Evolutionary conservation across 2,329 filamentous ascomycete species (phyloP).

Genomic region (Dothideomycetes sp.): DNA sequence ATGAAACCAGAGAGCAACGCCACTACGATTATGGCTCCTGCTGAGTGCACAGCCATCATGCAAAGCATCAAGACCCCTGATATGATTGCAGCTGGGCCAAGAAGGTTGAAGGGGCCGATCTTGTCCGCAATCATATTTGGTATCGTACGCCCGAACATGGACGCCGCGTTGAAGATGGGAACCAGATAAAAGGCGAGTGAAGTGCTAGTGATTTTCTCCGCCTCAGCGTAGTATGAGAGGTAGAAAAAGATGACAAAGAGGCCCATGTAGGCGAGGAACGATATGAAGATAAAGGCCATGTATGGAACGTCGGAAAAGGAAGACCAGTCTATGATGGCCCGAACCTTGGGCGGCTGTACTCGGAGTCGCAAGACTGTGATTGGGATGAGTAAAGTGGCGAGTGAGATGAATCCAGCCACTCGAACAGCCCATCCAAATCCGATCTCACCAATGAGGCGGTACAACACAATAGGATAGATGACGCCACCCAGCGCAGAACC

Average conservation of each 20-base stretch:
- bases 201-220: slow-evolving; percentile 19
- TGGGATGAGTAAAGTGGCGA: slow-evolving; percentile 30
- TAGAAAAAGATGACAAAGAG: slow-evolving; percentile 30
- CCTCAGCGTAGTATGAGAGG: slow-evolving; percentile 25
- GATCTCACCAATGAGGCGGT: slow-evolving; percentile 34
- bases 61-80: slow-evolving; percentile 25
- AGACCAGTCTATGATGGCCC: slow-evolving; percentile 26
- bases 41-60: slow-evolving; percentile 24
- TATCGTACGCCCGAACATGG: slow-evolving; percentile 28
- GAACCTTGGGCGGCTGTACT: slow-evolving; percentile 22
- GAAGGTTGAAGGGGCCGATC: slow-evolving; percentile 27
- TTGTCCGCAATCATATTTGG: slow-evolving; percentile 28
- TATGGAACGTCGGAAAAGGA: slow-evolving; percentile 30
- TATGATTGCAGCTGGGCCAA: slow-evolving; percentile 19
- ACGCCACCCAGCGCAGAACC: slow-evolving; percentile 42
- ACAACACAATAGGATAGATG: slow-evolving; percentile 39
- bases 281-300: slow-evolving; percentile 22
- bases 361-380: slow-evolving; percentile 19
- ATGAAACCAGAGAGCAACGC: slow-evolving; percentile 31
- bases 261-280: slow-evolving; percentile 30
- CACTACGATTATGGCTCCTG: slow-evolving; percentile 23
- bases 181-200: slow-evolving; percentile 31
- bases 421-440: slow-evolving; percentile 45
- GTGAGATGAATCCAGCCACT: slow-evolving; percentile 39
- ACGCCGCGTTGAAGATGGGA: slow-evolving; percentile 30